A percentile compares a stretch with the other conserved stretches of the same genome.
phyloP scores from a whole-genome alignment of 2,329 filamentous ascomycete genomes.

The Aspergillus melleus region DNA sequence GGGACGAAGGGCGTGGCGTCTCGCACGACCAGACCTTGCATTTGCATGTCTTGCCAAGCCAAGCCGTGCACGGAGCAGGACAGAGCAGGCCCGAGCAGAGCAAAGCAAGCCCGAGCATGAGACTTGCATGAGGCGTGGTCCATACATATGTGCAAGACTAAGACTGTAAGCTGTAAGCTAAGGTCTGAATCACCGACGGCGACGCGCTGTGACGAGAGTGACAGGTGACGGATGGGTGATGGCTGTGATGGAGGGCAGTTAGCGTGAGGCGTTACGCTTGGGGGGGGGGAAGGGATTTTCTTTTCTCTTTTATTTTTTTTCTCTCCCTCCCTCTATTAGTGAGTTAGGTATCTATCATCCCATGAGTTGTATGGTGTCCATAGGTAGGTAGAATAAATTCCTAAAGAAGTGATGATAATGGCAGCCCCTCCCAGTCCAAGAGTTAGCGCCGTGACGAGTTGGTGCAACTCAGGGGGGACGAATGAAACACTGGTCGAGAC shows the following conservation, averaged over 20 bases:
- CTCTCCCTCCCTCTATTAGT: too few relatives aligned
- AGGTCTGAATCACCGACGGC: not conserved
- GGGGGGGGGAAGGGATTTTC: too few relatives aligned
- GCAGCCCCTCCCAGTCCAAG: not conserved
- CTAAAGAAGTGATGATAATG: too few relatives aligned
- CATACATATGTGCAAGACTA: too few relatives aligned
- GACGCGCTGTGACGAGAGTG: not conserved
- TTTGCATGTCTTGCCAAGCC: not conserved
- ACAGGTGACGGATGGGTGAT: not conserved
- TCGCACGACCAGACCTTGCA: not conserved
- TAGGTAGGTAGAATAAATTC: too few relatives aligned
- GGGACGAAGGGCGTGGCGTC: not conserved
- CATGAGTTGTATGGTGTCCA: too few relatives aligned
- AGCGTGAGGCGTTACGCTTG: not conserved
- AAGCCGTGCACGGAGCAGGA: not conserved
- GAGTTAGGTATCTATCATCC: too few relatives aligned
- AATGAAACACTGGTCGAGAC: constrained; percentile 28
- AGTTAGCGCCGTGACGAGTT: constrained; percentile 14
- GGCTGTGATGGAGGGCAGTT: constrained; percentile 7
- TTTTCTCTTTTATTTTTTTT: too few relatives aligned
- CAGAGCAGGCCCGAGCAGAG: not conserved
- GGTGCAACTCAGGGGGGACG: not conserved
- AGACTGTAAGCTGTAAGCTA: not conserved
- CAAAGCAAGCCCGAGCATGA: not conserved
- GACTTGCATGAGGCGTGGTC: not conserved